Evolutionary conservation across 108 stramenopile genomes (phyloP).

Genomic region (Asterionellopsis glacialis): DNA sequence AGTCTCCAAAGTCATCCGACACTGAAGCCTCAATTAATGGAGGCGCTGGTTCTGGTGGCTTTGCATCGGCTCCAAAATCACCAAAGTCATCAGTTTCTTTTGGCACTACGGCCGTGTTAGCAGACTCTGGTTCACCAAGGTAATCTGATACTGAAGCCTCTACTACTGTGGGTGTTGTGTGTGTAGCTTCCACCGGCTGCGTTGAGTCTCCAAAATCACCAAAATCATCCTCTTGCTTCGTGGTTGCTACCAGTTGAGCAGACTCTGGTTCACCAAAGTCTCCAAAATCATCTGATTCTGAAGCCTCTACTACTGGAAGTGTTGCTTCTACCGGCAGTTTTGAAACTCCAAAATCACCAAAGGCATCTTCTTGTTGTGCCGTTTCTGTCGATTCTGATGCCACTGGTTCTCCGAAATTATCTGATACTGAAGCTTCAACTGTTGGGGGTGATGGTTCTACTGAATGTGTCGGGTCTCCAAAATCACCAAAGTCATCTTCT

Average conservation of each 20-base stretch:
- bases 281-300: neutral
- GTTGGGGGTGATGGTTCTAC: neutral
- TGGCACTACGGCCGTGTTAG: too few species aligned
- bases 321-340: neutral
- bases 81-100: conserved; percentile 18
- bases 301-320: neutral
- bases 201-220: conserved; percentile 15
- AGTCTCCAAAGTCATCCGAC: neutral
- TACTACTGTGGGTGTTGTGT: neutral
- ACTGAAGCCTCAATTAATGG: neutral
- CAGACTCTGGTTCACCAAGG: conserved; percentile 11
- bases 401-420: neutral
- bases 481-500: conserved; percentile 10
- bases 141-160: neutral
- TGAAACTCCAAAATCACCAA: conserved; percentile 20
- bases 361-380: conserved; percentile 19
- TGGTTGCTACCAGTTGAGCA: neutral
- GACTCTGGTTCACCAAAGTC: conserved; percentile 13
- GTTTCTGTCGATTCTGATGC: too few species aligned
- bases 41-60: too few species aligned
- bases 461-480: neutral
- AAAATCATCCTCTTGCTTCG: conserved; percentile 22
- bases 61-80: conserved; percentile 11
- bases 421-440: neutral
- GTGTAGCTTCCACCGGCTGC: neutral